Conservation (phyloP, 345 rosid genomes). For the Gossypium sturtianum region DNA sequence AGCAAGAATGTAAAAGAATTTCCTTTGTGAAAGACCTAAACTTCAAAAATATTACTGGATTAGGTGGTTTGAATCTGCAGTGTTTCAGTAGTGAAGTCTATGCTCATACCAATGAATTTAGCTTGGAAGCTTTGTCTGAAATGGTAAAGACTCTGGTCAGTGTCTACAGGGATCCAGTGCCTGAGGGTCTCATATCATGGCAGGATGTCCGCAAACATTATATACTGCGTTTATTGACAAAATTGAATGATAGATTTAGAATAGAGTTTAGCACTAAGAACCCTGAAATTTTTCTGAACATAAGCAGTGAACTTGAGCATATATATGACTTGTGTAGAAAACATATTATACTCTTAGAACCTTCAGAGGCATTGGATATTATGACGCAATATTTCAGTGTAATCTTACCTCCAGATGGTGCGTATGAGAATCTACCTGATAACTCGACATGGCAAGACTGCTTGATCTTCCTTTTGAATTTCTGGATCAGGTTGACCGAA, state of each 20-base stretch:
- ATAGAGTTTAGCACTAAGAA: constrained; percentile 38
- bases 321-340: constrained; percentile 46
- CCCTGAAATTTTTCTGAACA: constrained; percentile 65
- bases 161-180: constrained; percentile 34
- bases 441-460: constrained; percentile 90
- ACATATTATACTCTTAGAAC: constrained; percentile 56
- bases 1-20: constrained; percentile 75
- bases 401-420: constrained; percentile 39
- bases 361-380: constrained; percentile 57
- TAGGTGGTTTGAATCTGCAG: constrained; percentile 60
- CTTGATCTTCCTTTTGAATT: constrained; percentile 69
- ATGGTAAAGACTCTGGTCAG: constrained; percentile 58
- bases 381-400: constrained; percentile 52
- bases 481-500: constrained; percentile 69
- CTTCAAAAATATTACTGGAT: constrained; percentile 71
- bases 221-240: constrained; percentile 41
- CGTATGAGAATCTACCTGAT: constrained; percentile 55
- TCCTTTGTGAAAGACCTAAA: constrained; percentile 70
- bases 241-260: constrained; percentile 40
- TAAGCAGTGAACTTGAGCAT: constrained; percentile 58
- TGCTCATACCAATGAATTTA: constrained; percentile 46
- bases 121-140: constrained; percentile 76
- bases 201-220: constrained; percentile 72
- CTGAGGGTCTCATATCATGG: constrained; percentile 52
- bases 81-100: constrained; percentile 59